Base-by-base conservation (phyloP, 2,329 filamentous ascomycete species). In the Colletotrichum orbiculare region DNA sequence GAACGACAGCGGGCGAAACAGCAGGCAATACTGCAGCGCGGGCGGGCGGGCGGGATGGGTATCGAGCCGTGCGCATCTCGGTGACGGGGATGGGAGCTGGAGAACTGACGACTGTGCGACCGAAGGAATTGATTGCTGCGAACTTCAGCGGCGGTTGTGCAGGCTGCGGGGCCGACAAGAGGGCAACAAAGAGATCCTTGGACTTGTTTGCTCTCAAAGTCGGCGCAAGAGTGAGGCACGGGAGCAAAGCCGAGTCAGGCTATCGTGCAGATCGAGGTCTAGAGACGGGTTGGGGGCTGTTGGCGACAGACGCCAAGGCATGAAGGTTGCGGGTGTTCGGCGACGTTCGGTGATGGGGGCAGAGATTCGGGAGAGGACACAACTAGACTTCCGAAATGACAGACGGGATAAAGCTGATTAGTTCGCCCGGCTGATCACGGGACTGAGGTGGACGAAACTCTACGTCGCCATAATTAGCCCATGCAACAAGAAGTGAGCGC, bases 321-420 rank as follows among this genome's bases (percentile, higher is more conserved):
- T 33, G 11, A 62, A 41, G 41, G 47, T 65, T 65, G 48, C 48
- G 60, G 58, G 62, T 25, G 25, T 25, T 25, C 25, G 25, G 25
- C 25, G 25, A 25, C 25, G 25, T 25, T 25, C 50, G 13, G 38
- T 34, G 50, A 77, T 79, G 56, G 41, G 41, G 47, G 43, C 53
- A 17, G 49, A 49, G 41, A 43, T 15, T 37, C 42, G 60, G 63
- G 34, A 53, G 25, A 58, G 64, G 38, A 49, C 43, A 45, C 45
- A 42, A 9, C 41, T 50, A 50, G 41, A 34, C 42, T 57, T 54
- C 52, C 15, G 33, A 33, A 10, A 33, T 33, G 46, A 48, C 17
- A 17, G 33, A 38, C 25, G 37, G 25, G 17, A 34, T 57, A n/a
- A 37, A 42, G 47, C 55, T 67, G 49, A 60, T 64, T 45, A 54